Evolutionary conservation across 345 rosid species (phyloP).

Genomic region (Nephelium lappaceum): DNA sequence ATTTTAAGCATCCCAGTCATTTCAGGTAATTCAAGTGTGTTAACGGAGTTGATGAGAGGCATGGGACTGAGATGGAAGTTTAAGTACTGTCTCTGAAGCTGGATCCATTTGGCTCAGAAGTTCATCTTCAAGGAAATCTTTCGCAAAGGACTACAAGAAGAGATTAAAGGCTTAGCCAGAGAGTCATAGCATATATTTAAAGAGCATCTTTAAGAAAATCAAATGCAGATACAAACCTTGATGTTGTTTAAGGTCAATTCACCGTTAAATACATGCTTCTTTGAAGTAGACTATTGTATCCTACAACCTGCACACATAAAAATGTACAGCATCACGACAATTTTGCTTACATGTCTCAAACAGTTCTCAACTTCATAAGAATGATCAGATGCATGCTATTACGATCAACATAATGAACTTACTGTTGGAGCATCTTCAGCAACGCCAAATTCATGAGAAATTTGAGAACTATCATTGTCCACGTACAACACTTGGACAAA

Average conservation of each 20-base stretch:
- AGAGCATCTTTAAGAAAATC: background rate
- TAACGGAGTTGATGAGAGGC: background rate
- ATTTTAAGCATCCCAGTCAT: no score
- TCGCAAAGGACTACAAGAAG: constrained; percentile 2
- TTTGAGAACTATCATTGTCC: background rate
- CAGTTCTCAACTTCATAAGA: no score
- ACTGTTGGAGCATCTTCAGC: background rate
- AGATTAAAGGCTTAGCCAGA: background rate
- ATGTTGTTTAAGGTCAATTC: constrained; percentile 18
- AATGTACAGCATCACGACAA: no score
- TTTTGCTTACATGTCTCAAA: background rate
- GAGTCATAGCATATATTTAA: background rate
- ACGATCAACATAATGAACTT: background rate
- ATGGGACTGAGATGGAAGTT: no score
- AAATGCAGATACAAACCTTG: background rate
- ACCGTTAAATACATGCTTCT: background rate
- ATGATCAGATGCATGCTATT: background rate
- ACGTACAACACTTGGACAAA: constrained; percentile 4
- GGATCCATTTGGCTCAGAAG: background rate
- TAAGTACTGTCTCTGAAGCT: background rate
- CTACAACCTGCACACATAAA: constrained; percentile 5
- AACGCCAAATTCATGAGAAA: background rate
- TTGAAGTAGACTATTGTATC: background rate
- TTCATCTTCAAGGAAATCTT: background rate
- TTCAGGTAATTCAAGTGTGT: background rate